These are phyloP conservation scores for Moesziomyces aphidis DNA, from an alignment of 1,284 basidiomycete species.

Conservation along the genomic window DNA sequence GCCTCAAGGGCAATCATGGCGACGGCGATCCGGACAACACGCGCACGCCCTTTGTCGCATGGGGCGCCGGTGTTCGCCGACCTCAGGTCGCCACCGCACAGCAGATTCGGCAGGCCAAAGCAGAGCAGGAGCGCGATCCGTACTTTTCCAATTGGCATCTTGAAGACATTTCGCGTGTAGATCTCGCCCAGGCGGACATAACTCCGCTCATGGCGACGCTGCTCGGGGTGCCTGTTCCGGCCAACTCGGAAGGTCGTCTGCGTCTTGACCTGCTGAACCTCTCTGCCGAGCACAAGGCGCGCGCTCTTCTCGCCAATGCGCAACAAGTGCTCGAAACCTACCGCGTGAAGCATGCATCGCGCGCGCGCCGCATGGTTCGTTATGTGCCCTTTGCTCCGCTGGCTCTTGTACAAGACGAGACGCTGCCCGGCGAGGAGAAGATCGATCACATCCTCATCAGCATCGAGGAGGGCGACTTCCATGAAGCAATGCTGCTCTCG, in stretches of 20 bases:
- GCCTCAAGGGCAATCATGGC: slow-evolving; percentile 86
- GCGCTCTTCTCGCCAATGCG: slow-evolving; percentile 78
- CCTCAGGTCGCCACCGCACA: slow-evolving; percentile 13
- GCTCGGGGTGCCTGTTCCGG: slow-evolving; percentile 57
- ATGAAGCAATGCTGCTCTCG: slow-evolving; percentile 72
- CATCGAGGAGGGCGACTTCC: slow-evolving; percentile 70
- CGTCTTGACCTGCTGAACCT: slow-evolving; percentile 65
- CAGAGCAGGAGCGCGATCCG: slow-evolving; percentile 20
- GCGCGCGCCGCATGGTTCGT: slow-evolving; percentile 40
- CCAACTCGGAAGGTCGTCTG: slow-evolving; percentile 68
- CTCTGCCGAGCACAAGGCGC: slow-evolving; percentile 71
- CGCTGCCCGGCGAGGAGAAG: slow-evolving; percentile 68
- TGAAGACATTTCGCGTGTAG: slow-evolving; percentile 40
- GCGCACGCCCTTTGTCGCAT: slow-evolving; percentile 83
- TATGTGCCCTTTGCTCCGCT: slow-evolving; percentile 49
- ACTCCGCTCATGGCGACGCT: slow-evolving; percentile 77
- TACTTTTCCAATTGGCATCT: slow-evolving; percentile 61
- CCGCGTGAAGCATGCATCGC: slow-evolving; percentile 74
- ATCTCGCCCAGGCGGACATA: slow-evolving; percentile 87
- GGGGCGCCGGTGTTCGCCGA: slow-evolving; percentile 76
- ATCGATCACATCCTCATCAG: slow-evolving; percentile 66
- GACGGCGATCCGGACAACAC: slow-evolving; percentile 91
- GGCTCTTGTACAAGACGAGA: slow-evolving; percentile 1
- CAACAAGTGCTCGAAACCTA: slow-evolving; percentile 84
- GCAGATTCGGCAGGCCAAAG: slow-evolving; percentile 11